Evolutionary conservation across 2,329 filamentous ascomycete genomes (phyloP), one percentile per base, ranked within the genome.

Genomic region (Talaromyces pinophilus): DNA sequence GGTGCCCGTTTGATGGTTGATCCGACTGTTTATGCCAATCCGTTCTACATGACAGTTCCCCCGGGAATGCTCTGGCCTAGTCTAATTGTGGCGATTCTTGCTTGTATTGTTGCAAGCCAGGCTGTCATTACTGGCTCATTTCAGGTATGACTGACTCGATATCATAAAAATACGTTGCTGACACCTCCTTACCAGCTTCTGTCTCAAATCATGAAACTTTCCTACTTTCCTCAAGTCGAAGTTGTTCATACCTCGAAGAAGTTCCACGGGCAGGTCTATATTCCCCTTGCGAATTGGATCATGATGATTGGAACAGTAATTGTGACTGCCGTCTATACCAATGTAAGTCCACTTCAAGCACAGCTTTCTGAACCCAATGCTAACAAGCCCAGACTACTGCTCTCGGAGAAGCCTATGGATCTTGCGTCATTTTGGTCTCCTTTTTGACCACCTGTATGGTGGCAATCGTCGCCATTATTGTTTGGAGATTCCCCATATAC

Each of bases 381-480:
- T 61, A 17, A 44, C n/a, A 17, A 55, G 30, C 25, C 69, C 66
- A 87, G 83, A 90, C 89, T 0, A 90, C 87, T 0, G 83, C 83
- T 64, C 83, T 92, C 0, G 90, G 90, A 28, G 87, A 92, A 71
- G 90, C 90, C 0, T 93, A 93, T 71, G 90, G 91, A 46, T 88
- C 92, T 7, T 93, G 91, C 70, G 91, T 93, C 73, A 92, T 93
- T 71, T 86, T 91, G 59, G 91, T 93, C 52, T 92, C 90, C 0
- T 92, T 93, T 74, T 88, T 93, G 72, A 90, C 89, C 64, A 93
- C 90, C 0, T 89, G 85, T 75, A 88, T 94, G 84, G 88, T 92
- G 1, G 85, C 89, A 0, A 80, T 93, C 0, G 88, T 90, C 1
- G 88, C 90, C 0, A 82, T 93, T 2, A 82, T 93, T 44, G 88